Conservation (phyloP, 1,284 basidiomycete genomes). For the Irpex sp. region DNA sequence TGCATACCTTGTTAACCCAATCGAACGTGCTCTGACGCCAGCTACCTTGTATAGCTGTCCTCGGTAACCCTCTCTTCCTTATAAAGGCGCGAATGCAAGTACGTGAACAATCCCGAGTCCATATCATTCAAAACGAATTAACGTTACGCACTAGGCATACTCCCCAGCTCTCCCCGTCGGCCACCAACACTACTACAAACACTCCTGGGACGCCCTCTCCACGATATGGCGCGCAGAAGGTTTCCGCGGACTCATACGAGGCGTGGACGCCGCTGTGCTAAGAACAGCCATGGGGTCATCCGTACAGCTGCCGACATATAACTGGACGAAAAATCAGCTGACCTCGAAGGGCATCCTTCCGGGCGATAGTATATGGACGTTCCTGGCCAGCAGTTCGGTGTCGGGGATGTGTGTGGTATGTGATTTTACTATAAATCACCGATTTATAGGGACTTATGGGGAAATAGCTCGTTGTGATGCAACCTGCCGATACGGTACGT, state of each 20-base stretch:
- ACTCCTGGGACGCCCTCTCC: slow-evolving; percentile 72
- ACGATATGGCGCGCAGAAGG: slow-evolving; percentile 81
- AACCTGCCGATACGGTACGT: slow-evolving; percentile 79
- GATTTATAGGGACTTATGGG: too few species aligned
- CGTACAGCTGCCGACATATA: slow-evolving; percentile 93
- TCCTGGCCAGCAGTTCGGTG: slow-evolving; percentile 81
- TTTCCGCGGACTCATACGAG: slow-evolving; percentile 76
- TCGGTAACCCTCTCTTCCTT: slow-evolving; percentile 94
- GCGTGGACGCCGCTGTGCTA: slow-evolving; percentile 90
- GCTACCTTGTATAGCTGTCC: slow-evolving; percentile 46
- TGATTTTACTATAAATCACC: slow-evolving; percentile 11
- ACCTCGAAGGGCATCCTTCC: slow-evolving; percentile 59
- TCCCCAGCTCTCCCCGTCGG: slow-evolving; percentile 93
- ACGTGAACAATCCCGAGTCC: slow-evolving; percentile 12
- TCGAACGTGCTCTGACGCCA: background rate
- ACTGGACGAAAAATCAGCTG: slow-evolving; percentile 82
- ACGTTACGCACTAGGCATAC: slow-evolving; percentile 59
- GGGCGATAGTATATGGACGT: slow-evolving; percentile 80
- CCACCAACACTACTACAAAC: slow-evolving; percentile 88
- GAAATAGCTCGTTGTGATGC: slow-evolving; percentile 86
- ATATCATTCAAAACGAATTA: background rate
- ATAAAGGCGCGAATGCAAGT: slow-evolving; percentile 98
- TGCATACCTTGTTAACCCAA: slow-evolving; percentile 28
- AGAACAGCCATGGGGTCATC: slow-evolving; percentile 93
- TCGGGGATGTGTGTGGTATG: slow-evolving; percentile 89